Conservation (phyloP, 495 filamentous ascomycete species). For the Tuber calosporum region DNA sequence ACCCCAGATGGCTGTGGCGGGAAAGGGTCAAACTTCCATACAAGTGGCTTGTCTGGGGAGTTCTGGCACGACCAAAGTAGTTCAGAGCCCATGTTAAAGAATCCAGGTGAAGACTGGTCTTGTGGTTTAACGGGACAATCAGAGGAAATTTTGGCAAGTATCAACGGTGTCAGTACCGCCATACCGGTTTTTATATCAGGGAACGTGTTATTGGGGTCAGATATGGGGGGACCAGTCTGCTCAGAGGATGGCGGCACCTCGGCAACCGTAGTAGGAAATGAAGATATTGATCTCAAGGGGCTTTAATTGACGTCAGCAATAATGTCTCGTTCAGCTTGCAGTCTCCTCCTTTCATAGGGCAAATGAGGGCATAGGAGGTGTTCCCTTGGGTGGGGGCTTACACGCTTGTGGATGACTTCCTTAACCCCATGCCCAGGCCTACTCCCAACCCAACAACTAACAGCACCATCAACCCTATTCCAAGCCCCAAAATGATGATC, state of each 20-base stretch:
- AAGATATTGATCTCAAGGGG: slow-evolving; percentile 7
- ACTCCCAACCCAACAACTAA: slow-evolving; percentile 35
- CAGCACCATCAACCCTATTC: slow-evolving; percentile 23
- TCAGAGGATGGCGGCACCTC: slow-evolving; percentile 29
- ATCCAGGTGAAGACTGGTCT: slow-evolving; percentile 16
- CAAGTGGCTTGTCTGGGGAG: slow-evolving; percentile 18
- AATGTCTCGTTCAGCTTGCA: background rate
- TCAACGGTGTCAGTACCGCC: slow-evolving; percentile 17
- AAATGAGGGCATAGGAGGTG: background rate
- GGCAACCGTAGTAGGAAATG: slow-evolving; percentile 12
- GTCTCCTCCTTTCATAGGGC: background rate
- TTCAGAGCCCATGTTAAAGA: slow-evolving; percentile 28
- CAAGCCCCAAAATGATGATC: slow-evolving; percentile 16
- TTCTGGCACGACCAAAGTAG: slow-evolving; percentile 34
- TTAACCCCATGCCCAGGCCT: slow-evolving; percentile 33
- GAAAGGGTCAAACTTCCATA: slow-evolving; percentile 28
- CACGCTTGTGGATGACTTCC: background rate
- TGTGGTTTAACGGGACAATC: slow-evolving; percentile 11
- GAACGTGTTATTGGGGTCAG: slow-evolving; percentile 29
- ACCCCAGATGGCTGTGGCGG: background rate
- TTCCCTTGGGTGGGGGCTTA: slow-evolving; percentile 11
- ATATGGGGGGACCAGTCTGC: slow-evolving; percentile 29
- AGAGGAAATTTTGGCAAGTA: slow-evolving; percentile 12
- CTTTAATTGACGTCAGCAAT: background rate
- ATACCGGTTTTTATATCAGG: slow-evolving; percentile 31